Conservation (phyloP, 2,329 filamentous ascomycete genomes). For the Epichloe baconii region DNA sequence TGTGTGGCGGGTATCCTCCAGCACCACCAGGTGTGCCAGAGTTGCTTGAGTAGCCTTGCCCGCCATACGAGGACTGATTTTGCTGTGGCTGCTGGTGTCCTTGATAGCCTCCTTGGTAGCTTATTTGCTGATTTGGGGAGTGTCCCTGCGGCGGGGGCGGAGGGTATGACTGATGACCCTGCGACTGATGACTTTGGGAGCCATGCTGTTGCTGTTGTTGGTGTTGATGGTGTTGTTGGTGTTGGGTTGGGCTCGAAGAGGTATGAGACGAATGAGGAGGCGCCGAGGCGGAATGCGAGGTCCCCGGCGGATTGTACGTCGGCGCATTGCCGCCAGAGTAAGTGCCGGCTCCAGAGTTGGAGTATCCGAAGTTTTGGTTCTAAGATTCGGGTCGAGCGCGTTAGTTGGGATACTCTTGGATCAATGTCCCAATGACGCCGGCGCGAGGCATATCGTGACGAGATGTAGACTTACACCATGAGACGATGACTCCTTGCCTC, state of each 20-base stretch:
- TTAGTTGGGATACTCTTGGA: conserved; percentile 5
- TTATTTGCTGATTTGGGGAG: conserved; percentile 10
- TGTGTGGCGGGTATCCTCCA: conserved; percentile 9
- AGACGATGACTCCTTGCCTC: conserved; percentile 26
- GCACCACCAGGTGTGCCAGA: conserved; percentile 9
- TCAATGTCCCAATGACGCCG: background rate
- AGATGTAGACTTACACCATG: conserved; percentile 9
- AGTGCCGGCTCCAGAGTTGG: conserved; percentile 36
- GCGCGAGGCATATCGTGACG: background rate
- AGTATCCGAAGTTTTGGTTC: conserved; percentile 51
- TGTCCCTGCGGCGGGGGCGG: conserved; percentile 9
- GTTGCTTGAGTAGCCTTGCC: conserved; percentile 10
- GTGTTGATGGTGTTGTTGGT: conserved; percentile 11
- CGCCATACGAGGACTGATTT: conserved; percentile 10
- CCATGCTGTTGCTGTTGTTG: conserved; percentile 16
- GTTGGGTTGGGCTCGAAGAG: conserved; percentile 15
- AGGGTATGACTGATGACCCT: conserved; percentile 11
- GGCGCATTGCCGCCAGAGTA: conserved; percentile 53
- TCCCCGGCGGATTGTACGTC: conserved; percentile 24
- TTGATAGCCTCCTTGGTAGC: conserved; percentile 3
- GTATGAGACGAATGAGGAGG: conserved; percentile 11
- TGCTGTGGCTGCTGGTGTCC: conserved; percentile 7
- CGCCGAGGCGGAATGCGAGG: conserved; percentile 14
- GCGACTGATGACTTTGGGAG: conserved; percentile 10
- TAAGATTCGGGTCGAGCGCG: conserved; percentile 10